Percentiles rank a stretch among this genome's conserved stretches.
These are phyloP conservation scores for Hygrophoropsis aurantiaca DNA, from an alignment of 768 basidiomycete genomes.

Conservation along the genomic window DNA sequence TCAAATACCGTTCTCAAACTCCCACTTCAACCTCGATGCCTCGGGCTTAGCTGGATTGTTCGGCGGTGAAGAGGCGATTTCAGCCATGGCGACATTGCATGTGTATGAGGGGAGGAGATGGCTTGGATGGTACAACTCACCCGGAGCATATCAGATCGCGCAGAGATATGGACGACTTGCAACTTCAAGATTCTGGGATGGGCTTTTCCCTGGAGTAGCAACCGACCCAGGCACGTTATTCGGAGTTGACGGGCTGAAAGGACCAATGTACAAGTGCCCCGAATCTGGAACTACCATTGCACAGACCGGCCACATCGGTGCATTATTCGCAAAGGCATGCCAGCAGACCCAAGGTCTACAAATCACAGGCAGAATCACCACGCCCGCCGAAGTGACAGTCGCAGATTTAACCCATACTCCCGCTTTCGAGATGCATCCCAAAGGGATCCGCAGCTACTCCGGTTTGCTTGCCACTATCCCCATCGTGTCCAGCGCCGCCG, in stretches of 20 bases:
- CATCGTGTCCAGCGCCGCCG: constrained; percentile 20
- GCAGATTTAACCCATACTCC: constrained; percentile 24
- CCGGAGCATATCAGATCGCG: constrained; percentile 35
- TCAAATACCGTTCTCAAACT: neutral
- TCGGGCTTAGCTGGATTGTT: constrained; percentile 37
- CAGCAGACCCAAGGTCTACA: constrained; percentile 6
- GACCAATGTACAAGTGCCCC: constrained; percentile 31
- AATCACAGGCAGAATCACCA: constrained; percentile 24
- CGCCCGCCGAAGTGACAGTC: constrained; percentile 24
- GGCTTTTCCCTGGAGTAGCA: constrained; percentile 32
- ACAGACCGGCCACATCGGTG: constrained; percentile 30
- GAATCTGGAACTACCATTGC: constrained; percentile 31
- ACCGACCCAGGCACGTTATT: constrained; percentile 32
- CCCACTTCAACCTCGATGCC: constrained; percentile 19
- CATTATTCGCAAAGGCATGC: constrained; percentile 28
- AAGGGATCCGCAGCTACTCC: constrained; percentile 17
- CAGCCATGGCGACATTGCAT: constrained; percentile 38
- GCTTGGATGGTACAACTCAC: constrained; percentile 40
- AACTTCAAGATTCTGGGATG: constrained; percentile 31
- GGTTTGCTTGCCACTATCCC: constrained; percentile 21
- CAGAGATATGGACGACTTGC: constrained; percentile 33
- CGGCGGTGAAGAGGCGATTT: constrained; percentile 37
- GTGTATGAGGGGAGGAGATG: constrained; percentile 31
- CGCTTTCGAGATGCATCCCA: constrained; percentile 12
- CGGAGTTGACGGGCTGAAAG: constrained; percentile 27